Base-by-base conservation (phyloP, 495 filamentous ascomycete genomes). In the Polyplosphaeria fusca region DNA sequence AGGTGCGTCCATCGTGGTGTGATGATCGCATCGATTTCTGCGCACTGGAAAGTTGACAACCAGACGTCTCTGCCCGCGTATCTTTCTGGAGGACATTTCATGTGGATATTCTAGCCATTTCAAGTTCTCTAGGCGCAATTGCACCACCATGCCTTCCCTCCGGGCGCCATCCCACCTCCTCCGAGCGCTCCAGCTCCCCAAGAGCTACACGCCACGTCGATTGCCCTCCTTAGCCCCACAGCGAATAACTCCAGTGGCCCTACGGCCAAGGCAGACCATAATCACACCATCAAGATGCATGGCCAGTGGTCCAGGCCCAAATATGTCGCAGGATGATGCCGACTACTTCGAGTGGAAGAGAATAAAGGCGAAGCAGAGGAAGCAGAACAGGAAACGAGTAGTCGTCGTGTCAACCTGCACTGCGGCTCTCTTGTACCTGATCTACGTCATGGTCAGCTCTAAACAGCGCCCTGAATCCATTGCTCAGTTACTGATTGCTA, bases 361-460 rank as follows among this genome's bases (percentile, higher is more conserved):
- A n/a, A n/a, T n/a, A n/a, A n/a, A n/a, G n/a, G n/a, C 48, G n/a
- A 64, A 62, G 40, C 55, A 57, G 12, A 57, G 47, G 58, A 52
- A 44, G 51, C 55, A 55, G 9, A 61, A 63, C 13, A 69, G 71
- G 61, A 64, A 67, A 13, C 78, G 84, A 43, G 70, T 88, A 18
- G 74, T 78, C 9, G 62, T 87, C 51, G 83, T 82, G 12, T 64
- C 86, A 24, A 77, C 85, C 5, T 81, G 87, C 67, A 78, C 84
- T 53, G 73, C 78, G 35, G 73, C 80, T 27, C 64, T 88, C 30
- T 75, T 85, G 19, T 87, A 86, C 71, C 30, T 35, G 30, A 7
- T 35, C 7, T 35, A 35, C 7, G 7, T 35, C 7, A 11, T 25
- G 19, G 24, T 54, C 44, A 24, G 52, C 24, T 25, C 64, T 63